Evolutionary conservation across 116 monocot species (phyloP), one percentile per base, ranked within the genome.

Genomic region (Dioscorea cayenensis): DNA sequence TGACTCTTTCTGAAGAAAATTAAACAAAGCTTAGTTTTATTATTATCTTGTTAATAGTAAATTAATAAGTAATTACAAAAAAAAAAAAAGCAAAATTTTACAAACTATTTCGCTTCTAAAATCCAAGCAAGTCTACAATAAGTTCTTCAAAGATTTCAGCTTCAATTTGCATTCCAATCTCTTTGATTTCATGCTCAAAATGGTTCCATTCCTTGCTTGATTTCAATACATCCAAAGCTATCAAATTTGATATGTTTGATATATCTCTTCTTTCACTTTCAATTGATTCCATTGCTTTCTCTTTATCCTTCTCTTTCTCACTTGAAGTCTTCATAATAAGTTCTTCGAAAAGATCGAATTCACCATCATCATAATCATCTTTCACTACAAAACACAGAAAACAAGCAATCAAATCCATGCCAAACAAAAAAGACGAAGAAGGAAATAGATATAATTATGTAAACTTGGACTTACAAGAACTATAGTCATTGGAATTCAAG

Each of bases 111-210:
- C 11, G 55, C 4, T 55, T 55, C 55, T 55, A 66, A 36, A 16
- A 66, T 66, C 72, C 62, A 18, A 75, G 19, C 60, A 77, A 68
- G 19, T 72, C 52, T 8, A 67, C 43, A 17, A 81, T 23, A 17
- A 37, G 1, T 23, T 73, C 81, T 23, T 87, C 83, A 52, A 80
- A 77, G 43, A 87, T 77, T 49, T 55, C 35, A 63, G 67, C 72
- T 71, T 48, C 83, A 6, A 87, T 78, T 50, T 80, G 64, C 51
- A 28, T 66, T 8, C 66, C 83, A 75, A 87, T 76, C 25, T 82
- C 80, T 55, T 27, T 36, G 21, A 68, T 29, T 18, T 75, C 51
- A 62, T 21, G 16, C 19, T 36, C 7, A 3, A 69, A 75, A 8
- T 38, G 19, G 25, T 27, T 43, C 83, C 83, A 75, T 28, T 79